These are phyloP conservation scores for Paradendryphiella salina DNA, from an alignment of 2,329 filamentous ascomycete species.

Conservation along the genomic window DNA sequence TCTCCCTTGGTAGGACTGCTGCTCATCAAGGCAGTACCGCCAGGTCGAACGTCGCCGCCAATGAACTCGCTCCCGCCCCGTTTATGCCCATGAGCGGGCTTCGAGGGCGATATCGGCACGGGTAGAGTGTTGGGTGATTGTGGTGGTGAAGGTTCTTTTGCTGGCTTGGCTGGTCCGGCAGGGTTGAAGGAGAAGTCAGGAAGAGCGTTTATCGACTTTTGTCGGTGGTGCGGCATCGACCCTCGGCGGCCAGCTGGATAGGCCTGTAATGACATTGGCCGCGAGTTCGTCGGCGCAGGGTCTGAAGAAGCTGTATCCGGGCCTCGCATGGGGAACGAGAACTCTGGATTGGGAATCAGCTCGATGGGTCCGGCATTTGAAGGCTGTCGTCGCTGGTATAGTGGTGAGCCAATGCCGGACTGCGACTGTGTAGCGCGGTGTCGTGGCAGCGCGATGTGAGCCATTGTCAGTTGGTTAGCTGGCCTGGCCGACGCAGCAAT, in stretches of 20 bases:
- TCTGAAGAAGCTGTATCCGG: slow-evolving; percentile 33
- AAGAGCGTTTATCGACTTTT: slow-evolving; percentile 50
- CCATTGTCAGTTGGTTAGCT: slow-evolving; percentile 38
- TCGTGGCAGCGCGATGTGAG: slow-evolving; percentile 47
- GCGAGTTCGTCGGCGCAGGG: slow-evolving; percentile 41
- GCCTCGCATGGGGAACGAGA: slow-evolving; percentile 52
- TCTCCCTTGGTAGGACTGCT: slow-evolving; percentile 70
- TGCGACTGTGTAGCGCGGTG: slow-evolving; percentile 47
- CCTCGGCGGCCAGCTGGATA: slow-evolving; percentile 41
- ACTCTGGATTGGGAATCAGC: slow-evolving; percentile 54
- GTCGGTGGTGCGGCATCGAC: slow-evolving; percentile 42
- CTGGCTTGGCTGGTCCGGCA: slow-evolving; percentile 42
- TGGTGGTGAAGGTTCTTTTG: slow-evolving; percentile 42
- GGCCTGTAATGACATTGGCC: slow-evolving; percentile 45
- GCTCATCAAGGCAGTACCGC: slow-evolving; percentile 62
- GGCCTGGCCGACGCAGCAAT: slow-evolving; percentile 30
- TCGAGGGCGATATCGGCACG: slow-evolving; percentile 53
- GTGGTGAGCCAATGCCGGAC: slow-evolving; percentile 42
- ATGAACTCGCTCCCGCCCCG: slow-evolving; percentile 86
- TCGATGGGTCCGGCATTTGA: slow-evolving; percentile 46
- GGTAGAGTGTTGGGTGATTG: slow-evolving; percentile 45
- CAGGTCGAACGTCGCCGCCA: slow-evolving; percentile 64
- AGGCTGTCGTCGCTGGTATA: slow-evolving; percentile 43
- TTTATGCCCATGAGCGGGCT: slow-evolving; percentile 64
- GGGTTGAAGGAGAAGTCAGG: slow-evolving; percentile 57